Evolutionary conservation across 2,329 filamentous ascomycete species (phyloP).

Genomic region (Cucurbitaria berberidis): DNA sequence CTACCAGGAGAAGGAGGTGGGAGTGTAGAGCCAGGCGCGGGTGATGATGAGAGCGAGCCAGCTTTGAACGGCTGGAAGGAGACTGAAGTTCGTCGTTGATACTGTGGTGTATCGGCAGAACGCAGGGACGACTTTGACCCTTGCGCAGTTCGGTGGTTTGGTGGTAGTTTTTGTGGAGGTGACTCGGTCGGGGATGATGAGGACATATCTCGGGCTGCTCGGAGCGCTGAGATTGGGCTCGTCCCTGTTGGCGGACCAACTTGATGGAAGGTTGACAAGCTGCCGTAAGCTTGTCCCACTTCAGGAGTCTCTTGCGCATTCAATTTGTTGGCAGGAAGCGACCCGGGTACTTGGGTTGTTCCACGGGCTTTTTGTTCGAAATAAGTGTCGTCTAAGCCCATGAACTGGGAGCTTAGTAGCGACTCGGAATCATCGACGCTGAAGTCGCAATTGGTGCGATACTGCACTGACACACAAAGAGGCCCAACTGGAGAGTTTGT

Average conservation of each 20-base stretch:
- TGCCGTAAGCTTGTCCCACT: conserved; percentile 82
- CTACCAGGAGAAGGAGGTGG: conserved; percentile 60
- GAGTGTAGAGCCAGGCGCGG: conserved; percentile 60
- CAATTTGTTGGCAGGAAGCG: conserved; percentile 70
- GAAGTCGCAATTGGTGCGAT: conserved; percentile 89
- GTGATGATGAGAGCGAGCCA: conserved; percentile 90
- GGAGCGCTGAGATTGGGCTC: conserved; percentile 84
- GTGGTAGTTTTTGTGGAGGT: conserved; percentile 57
- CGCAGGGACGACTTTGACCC: conserved; percentile 58
- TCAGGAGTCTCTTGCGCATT: conserved; percentile 60
- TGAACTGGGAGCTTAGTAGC: conserved; percentile 88
- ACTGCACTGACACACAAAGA: conserved; percentile 80
- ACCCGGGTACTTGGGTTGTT: conserved; percentile 66
- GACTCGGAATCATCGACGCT: conserved; percentile 90
- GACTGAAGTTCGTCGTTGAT: conserved; percentile 76
- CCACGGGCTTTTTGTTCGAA: conserved; percentile 73
- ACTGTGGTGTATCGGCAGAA: conserved; percentile 57
- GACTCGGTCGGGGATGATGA: conserved; percentile 59
- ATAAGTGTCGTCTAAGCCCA: conserved; percentile 86
- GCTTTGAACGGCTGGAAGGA: conserved; percentile 97
- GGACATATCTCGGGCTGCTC: conserved; percentile 66
- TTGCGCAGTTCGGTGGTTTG: conserved; percentile 54
- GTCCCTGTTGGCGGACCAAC: conserved; percentile 78
- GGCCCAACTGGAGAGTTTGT: conserved; percentile 87
- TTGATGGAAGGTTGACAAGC: conserved; percentile 83